Evolutionary conservation across 306 rosid species (phyloP), one percentile per base, ranked within the genome.

Genomic region (Argentina anserina): DNA sequence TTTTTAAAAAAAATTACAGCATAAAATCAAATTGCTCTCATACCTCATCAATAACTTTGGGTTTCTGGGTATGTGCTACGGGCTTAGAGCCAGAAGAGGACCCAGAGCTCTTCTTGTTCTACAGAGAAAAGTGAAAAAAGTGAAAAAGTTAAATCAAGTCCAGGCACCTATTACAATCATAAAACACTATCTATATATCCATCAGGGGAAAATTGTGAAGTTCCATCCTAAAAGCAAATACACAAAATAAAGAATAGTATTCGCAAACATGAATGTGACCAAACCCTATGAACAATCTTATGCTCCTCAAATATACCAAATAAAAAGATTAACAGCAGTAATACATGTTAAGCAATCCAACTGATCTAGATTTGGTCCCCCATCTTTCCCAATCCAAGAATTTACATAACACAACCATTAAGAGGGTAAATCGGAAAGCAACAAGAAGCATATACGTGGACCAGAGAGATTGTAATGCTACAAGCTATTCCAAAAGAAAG

Each of bases 1-100:
- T 55, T 40, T 3, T n/a, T n/a, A n/a, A n/a, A n/a, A n/a, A n/a
- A 46, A 69, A 36, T 28, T 31, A 81, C 72, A 3, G 73, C 73
- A 20, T 11, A 58, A 49, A 40, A 9, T 73, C 21, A 65, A 72
- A 63, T 69, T 70, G 70, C 80, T 66, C 45, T 61, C 52, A n/a
- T 85, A 94, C 98, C 98, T 84, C 85, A 59, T 62, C 76, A 56
- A 69, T 73, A 46, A 86, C 79, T 85, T 66, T 89, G 31, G 87
- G 86, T 53, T 40, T 85, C 69, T 17, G 87, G 67, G 40, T 37
- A 64, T 31, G 74, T 52, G 71, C 71, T 33, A 74, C 79, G 45
- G 90, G 71, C 80, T 77, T 91, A 63, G 84, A 78, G 11, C 82
- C 86, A 12, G 80, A 82, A 69, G 80, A 81, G 41, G 82, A 83